These are phyloP conservation scores for Neonectria ditissima DNA, from an alignment of 2,329 filamentous ascomycete genomes.

Conservation along the genomic window DNA sequence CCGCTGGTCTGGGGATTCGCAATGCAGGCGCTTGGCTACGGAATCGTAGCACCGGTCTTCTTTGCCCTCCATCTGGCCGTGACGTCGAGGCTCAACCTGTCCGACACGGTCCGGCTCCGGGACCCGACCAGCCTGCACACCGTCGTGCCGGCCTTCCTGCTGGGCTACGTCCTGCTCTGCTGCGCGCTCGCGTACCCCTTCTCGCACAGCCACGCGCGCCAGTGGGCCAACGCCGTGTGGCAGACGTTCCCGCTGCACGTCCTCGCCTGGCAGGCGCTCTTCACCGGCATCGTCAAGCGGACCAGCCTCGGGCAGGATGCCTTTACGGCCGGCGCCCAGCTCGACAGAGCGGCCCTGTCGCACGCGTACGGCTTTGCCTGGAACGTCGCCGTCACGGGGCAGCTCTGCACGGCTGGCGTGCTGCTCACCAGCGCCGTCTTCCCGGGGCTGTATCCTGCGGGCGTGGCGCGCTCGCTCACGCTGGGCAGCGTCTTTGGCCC, in stretches of 20 bases:
- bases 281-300: constrained; percentile 35
- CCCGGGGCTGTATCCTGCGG: constrained; percentile 34
- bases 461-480: constrained; percentile 30
- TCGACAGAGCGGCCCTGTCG: constrained; percentile 37
- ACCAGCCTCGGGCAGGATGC: constrained; percentile 40
- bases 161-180: constrained; percentile 40
- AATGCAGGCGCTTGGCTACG: constrained; percentile 40
- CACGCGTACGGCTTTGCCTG: constrained; percentile 43
- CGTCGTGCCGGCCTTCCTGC: constrained; percentile 33
- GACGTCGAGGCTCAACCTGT: constrained; percentile 22
- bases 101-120: constrained; percentile 32
- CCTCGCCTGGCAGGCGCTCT: constrained; percentile 25
- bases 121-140: constrained; percentile 36
- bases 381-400: constrained; percentile 39
- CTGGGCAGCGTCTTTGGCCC: constrained; percentile 37
- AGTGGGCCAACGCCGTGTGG: constrained; percentile 42
- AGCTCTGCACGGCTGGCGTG: constrained; percentile 36
- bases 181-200: constrained; percentile 38
- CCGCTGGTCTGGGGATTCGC: constrained; percentile 40
- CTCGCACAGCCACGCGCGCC: constrained; percentile 30
- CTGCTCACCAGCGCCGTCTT: constrained; percentile 25
- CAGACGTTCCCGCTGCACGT: constrained; percentile 38
- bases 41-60: constrained; percentile 39
- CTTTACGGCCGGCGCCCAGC: constrained; percentile 25
- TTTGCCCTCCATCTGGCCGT: constrained; percentile 36